phyloP scores from a whole-genome alignment of 2,329 filamentous ascomycete species.

The Sporothrix schenckii region DNA sequence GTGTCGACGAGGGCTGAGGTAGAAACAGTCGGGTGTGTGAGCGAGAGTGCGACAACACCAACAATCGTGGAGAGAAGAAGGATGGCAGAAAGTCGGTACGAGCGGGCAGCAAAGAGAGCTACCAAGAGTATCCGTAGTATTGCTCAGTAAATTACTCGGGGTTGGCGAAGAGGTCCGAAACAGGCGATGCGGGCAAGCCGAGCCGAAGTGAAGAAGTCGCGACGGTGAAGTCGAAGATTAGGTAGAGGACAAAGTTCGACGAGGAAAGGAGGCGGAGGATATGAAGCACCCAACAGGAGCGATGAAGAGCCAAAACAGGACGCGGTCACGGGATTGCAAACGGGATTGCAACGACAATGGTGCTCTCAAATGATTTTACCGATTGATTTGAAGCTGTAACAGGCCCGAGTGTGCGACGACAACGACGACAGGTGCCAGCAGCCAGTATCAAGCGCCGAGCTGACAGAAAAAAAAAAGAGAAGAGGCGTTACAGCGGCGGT shows the following conservation, averaged over 20 bases:
- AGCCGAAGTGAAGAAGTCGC: background rate
- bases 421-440: conserved; percentile 6
- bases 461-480: conserved; percentile 8
- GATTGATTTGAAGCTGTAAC: background rate
- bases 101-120: background rate
- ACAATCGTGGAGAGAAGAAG: background rate
- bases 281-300: background rate
- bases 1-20: background rate
- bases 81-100: background rate
- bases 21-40: background rate
- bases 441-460: conserved; percentile 15
- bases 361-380: conserved; percentile 1
- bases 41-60: background rate
- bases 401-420: conserved; percentile 26
- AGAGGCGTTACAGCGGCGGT: background rate
- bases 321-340: conserved; percentile 27
- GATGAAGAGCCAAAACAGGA: conserved; percentile 5
- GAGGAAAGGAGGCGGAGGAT: conserved; percentile 8
- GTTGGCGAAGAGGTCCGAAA: background rate
- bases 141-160: background rate
- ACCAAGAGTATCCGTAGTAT: no score
- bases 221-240: background rate
- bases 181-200: background rate
- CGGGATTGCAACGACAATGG: conserved; percentile 12
- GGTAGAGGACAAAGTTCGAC: background rate